Evolutionary conservation across 352 stramenopile genomes (phyloP).

Genomic region (Globisporangium viniferum): DNA sequence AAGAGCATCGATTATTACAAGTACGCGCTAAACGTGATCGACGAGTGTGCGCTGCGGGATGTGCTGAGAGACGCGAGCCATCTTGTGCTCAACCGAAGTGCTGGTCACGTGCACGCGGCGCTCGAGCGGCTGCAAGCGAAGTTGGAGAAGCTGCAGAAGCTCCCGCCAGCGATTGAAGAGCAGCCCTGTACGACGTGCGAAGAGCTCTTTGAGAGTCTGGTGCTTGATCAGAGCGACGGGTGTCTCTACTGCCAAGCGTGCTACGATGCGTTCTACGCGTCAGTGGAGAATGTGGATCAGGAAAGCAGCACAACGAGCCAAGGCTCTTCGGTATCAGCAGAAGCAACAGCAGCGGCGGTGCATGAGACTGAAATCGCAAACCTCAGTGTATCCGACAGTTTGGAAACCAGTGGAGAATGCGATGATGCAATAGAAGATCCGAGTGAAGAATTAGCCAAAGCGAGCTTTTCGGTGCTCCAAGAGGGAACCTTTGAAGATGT

Average conservation of each 20-base stretch:
- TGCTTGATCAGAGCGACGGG: slow-evolving; percentile 62
- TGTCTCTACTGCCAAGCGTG: slow-evolving; percentile 66
- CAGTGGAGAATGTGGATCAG: background rate
- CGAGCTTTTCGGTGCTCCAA: background rate
- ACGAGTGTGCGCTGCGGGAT: slow-evolving; percentile 29
- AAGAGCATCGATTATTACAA: slow-evolving; percentile 37
- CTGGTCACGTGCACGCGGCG: slow-evolving; percentile 22
- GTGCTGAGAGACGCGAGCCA: slow-evolving; percentile 21
- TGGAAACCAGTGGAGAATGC: background rate
- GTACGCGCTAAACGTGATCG: slow-evolving; percentile 51
- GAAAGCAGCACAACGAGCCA: background rate
- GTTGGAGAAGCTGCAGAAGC: slow-evolving; percentile 11
- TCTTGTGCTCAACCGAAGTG: slow-evolving; percentile 24
- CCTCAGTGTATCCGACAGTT: background rate
- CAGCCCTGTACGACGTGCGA: slow-evolving; percentile 54
- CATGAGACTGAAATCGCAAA: background rate
- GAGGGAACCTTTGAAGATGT: background rate
- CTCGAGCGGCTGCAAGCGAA: slow-evolving; percentile 15
- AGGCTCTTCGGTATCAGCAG: background rate
- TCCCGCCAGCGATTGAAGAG: background rate
- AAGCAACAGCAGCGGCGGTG: background rate
- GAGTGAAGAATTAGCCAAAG: background rate
- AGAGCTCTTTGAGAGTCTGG: slow-evolving; percentile 19
- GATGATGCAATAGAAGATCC: background rate
- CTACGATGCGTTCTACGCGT: slow-evolving; percentile 68